Conservation (phyloP, 768 basidiomycete genomes). For the Suillus fuscotomentosus region DNA sequence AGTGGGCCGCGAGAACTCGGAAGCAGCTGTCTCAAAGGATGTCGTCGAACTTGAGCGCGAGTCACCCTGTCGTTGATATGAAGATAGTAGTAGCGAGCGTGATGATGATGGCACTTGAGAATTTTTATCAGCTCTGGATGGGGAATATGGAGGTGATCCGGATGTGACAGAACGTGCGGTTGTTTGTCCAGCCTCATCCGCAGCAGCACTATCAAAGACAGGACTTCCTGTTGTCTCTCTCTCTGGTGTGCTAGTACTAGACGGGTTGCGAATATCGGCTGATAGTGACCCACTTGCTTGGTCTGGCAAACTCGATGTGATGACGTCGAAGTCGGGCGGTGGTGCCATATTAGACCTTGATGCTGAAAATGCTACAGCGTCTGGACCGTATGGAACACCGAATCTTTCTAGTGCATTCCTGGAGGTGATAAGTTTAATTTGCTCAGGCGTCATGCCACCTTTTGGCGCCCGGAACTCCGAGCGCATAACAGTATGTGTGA, state of each 20-base stretch:
- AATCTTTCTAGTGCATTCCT: conserved; percentile 66
- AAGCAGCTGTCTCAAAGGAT: conserved; percentile 14
- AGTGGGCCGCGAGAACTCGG: not conserved
- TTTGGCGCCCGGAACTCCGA: conserved; percentile 66
- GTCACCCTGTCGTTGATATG: not conserved
- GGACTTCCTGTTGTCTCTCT: not conserved
- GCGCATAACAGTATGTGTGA: conserved; percentile 69
- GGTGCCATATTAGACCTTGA: conserved; percentile 46
- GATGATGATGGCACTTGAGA: not conserved
- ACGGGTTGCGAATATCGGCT: not conserved
- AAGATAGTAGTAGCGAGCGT: not conserved
- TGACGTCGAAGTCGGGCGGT: conserved; percentile 51
- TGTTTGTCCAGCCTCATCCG: not conserved
- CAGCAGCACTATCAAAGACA: not conserved
- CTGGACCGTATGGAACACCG: conserved; percentile 73
- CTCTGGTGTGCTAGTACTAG: not conserved
- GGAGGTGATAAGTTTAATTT: conserved; percentile 67
- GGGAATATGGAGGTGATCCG: not conserved
- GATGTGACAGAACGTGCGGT: not conserved
- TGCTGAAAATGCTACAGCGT: conserved; percentile 62
- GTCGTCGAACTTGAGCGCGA: conserved; percentile 16
- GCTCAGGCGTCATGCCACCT: conserved; percentile 47
- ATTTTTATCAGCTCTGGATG: not conserved
- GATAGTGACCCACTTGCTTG: not conserved
- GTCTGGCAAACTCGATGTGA: not conserved